Evolutionary conservation across 2,329 filamentous ascomycete genomes (phyloP).

Genomic region (Alternaria longipes): DNA sequence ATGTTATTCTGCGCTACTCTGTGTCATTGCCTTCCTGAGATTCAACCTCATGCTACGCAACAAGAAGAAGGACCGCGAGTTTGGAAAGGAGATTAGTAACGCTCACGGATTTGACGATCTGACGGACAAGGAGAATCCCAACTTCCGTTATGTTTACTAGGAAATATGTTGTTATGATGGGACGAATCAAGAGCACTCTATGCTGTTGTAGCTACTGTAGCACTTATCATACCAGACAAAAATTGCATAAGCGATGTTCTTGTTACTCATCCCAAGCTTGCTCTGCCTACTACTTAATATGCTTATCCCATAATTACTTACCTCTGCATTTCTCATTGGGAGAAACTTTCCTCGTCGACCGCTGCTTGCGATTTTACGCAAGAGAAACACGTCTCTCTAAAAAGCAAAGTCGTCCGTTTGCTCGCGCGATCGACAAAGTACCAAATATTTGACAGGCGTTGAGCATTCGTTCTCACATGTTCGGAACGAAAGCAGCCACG

Average conservation of each 20-base stretch:
- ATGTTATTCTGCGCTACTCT: slow-evolving; percentile 70
- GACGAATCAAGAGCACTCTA: neutral
- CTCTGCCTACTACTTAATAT: neutral
- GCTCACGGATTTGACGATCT: slow-evolving; percentile 69
- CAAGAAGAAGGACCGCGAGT: slow-evolving; percentile 62
- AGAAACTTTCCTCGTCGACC: neutral
- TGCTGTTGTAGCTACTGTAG: neutral
- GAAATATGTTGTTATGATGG: neutral
- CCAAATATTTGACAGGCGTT: neutral
- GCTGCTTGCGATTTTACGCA: neutral
- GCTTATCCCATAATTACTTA: neutral
- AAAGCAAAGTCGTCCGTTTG: neutral
- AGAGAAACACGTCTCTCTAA: neutral
- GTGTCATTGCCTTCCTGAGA: slow-evolving; percentile 66
- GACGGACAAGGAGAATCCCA: slow-evolving; percentile 69
- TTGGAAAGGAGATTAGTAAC: slow-evolving; percentile 42
- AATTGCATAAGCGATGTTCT: neutral
- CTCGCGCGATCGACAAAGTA: neutral
- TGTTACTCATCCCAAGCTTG: neutral
- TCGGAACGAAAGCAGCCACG: neutral
- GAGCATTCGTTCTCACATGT: neutral
- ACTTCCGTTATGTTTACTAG: slow-evolving; percentile 65
- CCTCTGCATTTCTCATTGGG: neutral
- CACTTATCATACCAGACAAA: neutral
- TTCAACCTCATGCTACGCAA: slow-evolving; percentile 68